A percentile compares a stretch with the other conserved stretches of the same genome.
Conservation (phyloP, 257 asterid genomes). For the Cinchona pubescens region DNA sequence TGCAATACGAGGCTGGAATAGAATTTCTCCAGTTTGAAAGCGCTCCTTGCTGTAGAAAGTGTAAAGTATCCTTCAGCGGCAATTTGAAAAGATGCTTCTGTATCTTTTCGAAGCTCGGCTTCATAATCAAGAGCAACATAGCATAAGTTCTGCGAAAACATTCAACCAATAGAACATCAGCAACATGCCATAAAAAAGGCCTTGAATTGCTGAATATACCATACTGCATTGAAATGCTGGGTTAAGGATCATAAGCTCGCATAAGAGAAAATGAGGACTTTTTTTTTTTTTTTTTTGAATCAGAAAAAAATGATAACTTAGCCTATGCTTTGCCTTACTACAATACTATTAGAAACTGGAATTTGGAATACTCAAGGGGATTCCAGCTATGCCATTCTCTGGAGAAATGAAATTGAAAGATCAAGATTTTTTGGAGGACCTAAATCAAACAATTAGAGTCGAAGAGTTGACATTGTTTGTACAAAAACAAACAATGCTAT, state of each 20-base stretch:
- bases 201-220: neutral
- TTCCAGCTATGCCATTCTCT: neutral
- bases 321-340: too few species aligned
- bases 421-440: neutral
- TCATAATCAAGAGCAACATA: constrained; percentile 91
- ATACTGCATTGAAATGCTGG: neutral
- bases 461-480: neutral
- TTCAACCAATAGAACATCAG: constrained; percentile 23
- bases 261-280: neutral
- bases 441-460: neutral
- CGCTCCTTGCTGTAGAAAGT: constrained; percentile 91
- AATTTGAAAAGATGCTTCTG: constrained; percentile 61
- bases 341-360: neutral
- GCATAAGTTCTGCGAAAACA: constrained; percentile 73
- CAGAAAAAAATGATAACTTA: neutral
- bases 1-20: constrained; percentile 83
- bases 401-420: neutral
- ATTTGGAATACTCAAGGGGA: neutral
- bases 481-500: neutral
- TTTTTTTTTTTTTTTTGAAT: neutral
- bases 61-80: constrained; percentile 57
- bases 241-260: neutral
- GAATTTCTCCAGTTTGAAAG: constrained; percentile 89
- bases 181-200: constrained; percentile 8
- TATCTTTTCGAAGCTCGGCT: constrained; percentile 74